Evolutionary conservation across 2,329 filamentous ascomycete genomes (phyloP).

Genomic region (Monosporascus sp.): DNA sequence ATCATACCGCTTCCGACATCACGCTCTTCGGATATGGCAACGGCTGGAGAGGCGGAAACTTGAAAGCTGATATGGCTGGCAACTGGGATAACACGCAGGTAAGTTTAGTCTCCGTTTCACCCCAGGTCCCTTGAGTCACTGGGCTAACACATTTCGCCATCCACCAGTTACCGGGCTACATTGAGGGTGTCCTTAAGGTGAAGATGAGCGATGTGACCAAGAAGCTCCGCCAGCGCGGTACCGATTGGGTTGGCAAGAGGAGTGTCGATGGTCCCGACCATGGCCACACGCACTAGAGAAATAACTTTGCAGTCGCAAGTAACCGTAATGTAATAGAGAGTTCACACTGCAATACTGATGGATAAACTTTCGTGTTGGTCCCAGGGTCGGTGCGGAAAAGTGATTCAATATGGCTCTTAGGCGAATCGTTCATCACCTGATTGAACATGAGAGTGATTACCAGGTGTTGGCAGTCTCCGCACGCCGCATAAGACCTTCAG

Average conservation of each 20-base stretch:
- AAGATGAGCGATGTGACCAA: conserved; percentile 16
- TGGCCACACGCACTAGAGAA: conserved; percentile 1
- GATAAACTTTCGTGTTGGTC: too few species aligned
- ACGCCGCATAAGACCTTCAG: too few species aligned
- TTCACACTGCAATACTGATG: too few species aligned
- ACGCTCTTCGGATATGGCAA: conserved; percentile 31
- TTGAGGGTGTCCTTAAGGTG: conserved; percentile 17
- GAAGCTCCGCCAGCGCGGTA: conserved; percentile 7
- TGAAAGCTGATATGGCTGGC: conserved; percentile 17
- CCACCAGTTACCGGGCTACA: conserved; percentile 14
- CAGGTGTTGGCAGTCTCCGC: too few species aligned
- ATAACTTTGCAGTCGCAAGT: too few species aligned
- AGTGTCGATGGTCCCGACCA: neutral
- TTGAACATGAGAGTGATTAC: too few species aligned
- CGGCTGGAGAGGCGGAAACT: conserved; percentile 9
- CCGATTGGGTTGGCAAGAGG: conserved; percentile 2
- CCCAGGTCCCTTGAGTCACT: conserved; percentile 5
- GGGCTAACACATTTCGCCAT: conserved; percentile 4
- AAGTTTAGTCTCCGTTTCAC: neutral
- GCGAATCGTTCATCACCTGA: too few species aligned
- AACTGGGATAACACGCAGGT: conserved; percentile 22
- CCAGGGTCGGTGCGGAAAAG: too few species aligned
- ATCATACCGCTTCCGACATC: conserved; percentile 30
- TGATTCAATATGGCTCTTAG: too few species aligned
- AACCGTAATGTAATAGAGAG: too few species aligned